phyloP scores from a whole-genome alignment of 1,284 basidiomycete species.

The Sporisorium exsertum region DNA sequence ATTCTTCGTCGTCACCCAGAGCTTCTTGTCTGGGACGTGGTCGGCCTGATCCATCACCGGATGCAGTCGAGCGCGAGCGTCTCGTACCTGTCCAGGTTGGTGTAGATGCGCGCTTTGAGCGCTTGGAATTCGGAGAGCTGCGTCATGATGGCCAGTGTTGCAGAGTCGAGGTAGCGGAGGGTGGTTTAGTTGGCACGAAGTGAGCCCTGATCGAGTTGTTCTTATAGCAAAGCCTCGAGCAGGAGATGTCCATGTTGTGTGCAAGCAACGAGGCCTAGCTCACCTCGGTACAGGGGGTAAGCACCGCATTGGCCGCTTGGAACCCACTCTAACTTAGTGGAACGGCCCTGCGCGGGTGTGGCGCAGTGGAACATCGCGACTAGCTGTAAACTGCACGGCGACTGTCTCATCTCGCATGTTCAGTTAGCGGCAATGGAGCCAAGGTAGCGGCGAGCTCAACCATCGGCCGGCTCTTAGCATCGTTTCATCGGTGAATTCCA shows the following conservation, averaged over 20 bases:
- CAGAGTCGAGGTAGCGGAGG: too few relatives aligned
- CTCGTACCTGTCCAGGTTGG: conserved; percentile 30
- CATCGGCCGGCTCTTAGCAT: neutral
- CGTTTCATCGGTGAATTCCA: neutral
- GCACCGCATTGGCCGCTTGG: neutral
- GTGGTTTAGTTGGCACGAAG: too few relatives aligned
- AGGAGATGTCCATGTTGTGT: neutral
- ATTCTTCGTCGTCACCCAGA: conserved; percentile 11
- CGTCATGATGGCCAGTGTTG: neutral
- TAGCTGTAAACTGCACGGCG: conserved; percentile 3
- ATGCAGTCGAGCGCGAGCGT: conserved; percentile 15
- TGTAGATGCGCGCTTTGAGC: conserved; percentile 29
- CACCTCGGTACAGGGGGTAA: neutral
- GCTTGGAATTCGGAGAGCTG: conserved; percentile 29
- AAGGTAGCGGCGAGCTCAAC: neutral
- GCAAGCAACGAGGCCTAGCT: neutral
- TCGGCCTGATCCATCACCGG: conserved; percentile 20
- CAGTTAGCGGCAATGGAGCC: neutral
- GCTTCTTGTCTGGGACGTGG: conserved; percentile 14
- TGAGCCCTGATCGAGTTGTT: neutral
- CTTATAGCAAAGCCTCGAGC: neutral
- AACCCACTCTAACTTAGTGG: neutral
- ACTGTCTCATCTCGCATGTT: conserved; percentile 6
- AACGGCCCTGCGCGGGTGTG: neutral
- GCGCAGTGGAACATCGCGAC: neutral